Conservation (phyloP, 441 rosid species). For the Jatropha podagrica region DNA sequence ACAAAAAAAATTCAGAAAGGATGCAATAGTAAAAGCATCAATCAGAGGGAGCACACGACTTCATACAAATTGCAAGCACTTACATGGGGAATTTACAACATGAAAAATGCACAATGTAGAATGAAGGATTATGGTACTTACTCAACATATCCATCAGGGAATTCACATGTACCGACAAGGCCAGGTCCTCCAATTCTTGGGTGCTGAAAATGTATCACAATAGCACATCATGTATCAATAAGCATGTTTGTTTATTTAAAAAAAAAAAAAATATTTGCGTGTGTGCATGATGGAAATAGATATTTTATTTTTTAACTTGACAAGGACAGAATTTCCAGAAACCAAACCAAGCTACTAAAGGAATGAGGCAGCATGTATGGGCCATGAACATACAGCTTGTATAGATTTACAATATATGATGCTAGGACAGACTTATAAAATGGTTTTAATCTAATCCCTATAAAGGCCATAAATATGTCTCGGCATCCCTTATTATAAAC, state of each 20-base stretch:
- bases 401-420: not conserved
- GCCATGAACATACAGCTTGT: not conserved
- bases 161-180: conserved; percentile 68
- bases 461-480: not conserved
- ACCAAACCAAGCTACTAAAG: not conserved
- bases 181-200: conserved; percentile 96
- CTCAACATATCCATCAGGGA: conserved; percentile 80
- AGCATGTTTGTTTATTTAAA: not conserved
- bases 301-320: not conserved
- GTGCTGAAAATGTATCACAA: conserved; percentile 43
- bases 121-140: conserved; percentile 37
- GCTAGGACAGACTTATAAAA: not conserved
- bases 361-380: not conserved
- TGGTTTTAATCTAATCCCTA: not conserved
- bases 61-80: too few relatives aligned
- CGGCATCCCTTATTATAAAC: not conserved
- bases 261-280: too few relatives aligned
- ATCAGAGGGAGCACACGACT: too few relatives aligned
- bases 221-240: not conserved
- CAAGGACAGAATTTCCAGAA: not conserved
- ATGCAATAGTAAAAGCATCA: too few relatives aligned
- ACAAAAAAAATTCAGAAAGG: too few relatives aligned
- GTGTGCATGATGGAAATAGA: not conserved
- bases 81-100: too few relatives aligned
- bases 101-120: not conserved